A percentile compares a stretch with the other conserved stretches of the same genome.
Conservation (phyloP, 2,329 filamentous ascomycete genomes). For the Trichoderma breve region DNA sequence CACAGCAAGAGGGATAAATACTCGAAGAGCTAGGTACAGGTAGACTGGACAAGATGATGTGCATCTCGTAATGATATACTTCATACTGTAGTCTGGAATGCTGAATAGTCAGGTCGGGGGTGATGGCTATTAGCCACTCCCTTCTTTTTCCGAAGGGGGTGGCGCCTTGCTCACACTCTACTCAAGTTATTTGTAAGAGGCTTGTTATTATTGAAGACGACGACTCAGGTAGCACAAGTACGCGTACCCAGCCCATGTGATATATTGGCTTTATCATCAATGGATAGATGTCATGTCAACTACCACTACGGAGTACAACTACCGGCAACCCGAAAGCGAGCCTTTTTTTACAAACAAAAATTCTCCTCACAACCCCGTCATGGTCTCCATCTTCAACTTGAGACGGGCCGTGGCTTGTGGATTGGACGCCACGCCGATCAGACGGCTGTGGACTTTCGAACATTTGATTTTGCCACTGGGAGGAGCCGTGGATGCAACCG, state of each 20-base stretch:
- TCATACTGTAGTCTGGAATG: neutral
- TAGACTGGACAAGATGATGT: neutral
- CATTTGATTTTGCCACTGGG: neutral
- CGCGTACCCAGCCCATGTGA: neutral
- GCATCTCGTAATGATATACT: neutral
- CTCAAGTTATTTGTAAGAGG: neutral
- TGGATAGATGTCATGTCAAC: neutral
- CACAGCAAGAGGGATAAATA: neutral
- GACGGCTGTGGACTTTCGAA: neutral
- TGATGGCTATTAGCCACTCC: neutral
- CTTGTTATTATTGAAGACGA: neutral
- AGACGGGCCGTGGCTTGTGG: constrained; percentile 8
- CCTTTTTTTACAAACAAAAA: too few species aligned
- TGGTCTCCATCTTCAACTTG: neutral
- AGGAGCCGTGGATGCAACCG: constrained; percentile 4
- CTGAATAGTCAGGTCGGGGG: neutral
- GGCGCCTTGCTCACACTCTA: neutral
- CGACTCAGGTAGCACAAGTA: neutral
- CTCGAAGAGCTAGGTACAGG: neutral
- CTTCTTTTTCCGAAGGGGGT: neutral
- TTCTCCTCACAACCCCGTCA: neutral
- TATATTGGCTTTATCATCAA: neutral
- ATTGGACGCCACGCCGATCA: constrained; percentile 6
- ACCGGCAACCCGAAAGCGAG: neutral
- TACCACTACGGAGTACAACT: neutral